Evolutionary conservation across 2,329 filamentous ascomycete genomes (phyloP).

Genomic region (Cordyceps tenuipes): DNA sequence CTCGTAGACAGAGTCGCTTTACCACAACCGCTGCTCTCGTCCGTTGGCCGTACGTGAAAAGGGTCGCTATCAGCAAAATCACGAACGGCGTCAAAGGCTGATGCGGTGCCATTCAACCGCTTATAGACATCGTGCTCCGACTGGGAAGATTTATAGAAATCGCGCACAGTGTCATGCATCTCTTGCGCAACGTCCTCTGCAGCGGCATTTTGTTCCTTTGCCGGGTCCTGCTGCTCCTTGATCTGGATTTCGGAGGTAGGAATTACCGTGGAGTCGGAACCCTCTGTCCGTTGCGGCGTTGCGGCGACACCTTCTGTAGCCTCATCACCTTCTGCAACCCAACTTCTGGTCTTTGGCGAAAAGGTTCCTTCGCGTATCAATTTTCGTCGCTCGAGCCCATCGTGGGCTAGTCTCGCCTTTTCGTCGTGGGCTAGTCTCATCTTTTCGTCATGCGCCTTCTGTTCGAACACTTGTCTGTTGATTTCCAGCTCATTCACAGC

Average conservation of each 20-base stretch:
- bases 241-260: not conserved
- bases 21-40: slow-evolving; percentile 25
- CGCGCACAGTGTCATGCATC: not conserved
- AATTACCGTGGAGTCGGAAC: slow-evolving; percentile 6
- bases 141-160: slow-evolving; percentile 16
- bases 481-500: slow-evolving; percentile 70
- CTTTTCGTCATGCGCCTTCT: slow-evolving; percentile 56
- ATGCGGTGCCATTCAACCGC: slow-evolving; percentile 32
- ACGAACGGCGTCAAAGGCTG: slow-evolving; percentile 35
- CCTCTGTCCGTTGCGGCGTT: slow-evolving; percentile 4
- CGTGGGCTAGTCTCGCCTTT: slow-evolving; percentile 36
- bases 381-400: slow-evolving; percentile 30
- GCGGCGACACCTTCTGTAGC: not conserved
- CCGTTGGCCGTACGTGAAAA: slow-evolving; percentile 30
- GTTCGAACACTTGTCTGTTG: slow-evolving; percentile 70
- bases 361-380: slow-evolving; percentile 33
- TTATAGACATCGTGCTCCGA: slow-evolving; percentile 25
- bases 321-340: slow-evolving; percentile 22
- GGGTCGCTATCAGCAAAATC: slow-evolving; percentile 43
- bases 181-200: not conserved
- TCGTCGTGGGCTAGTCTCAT: slow-evolving; percentile 39
- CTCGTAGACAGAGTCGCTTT: slow-evolving; percentile 36
- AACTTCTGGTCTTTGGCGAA: slow-evolving; percentile 37
- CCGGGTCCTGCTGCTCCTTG: not conserved
- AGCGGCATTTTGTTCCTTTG: not conserved